Base-by-base conservation (phyloP, 495 filamentous ascomycete species). In the Aspergillus heteromorphus region DNA sequence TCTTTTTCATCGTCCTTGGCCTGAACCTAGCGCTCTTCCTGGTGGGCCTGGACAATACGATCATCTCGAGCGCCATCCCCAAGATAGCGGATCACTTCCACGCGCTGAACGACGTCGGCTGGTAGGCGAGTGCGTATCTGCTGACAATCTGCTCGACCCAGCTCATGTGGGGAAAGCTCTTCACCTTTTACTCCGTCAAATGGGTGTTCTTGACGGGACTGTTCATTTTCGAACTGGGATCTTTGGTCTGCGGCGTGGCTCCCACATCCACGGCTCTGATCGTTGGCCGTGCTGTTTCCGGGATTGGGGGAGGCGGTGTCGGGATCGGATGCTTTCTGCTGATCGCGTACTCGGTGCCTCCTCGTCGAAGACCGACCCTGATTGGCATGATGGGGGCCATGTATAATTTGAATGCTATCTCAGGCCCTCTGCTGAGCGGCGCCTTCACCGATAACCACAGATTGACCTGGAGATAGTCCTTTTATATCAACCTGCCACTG, bases 211-310 rank as follows among this genome's bases (percentile, higher is more conserved):
- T 91, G 3, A 54, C 63, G 10, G 80, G 83, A 31, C 79, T 91
- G 1, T 23, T 62, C 0, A 18, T 87, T 23, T 87, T 86, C 56
- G 83, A 85, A 61, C 61, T 83, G 30, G 85, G 85, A n/a, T 80
- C 80, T 18, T 69, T 85, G 20, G 67, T 95, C 43, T 93, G 88
- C 62, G 89, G 82, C 36, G 80, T 80, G 1, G 84, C 88, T 2
- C 83, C 86, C 1, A 85, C 70, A 27, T 87, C 84, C 6, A 73
- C 74, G 0, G 77, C 77, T 11, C 75, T 92, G 45, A 91, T 91
- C 62, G 59, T 89, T 51, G 88, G 88, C 2, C 58, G 62, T 7
- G 60, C 59, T 21, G 49, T 65, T 57, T 74, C 68, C 67, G 77
- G 77, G 61, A 38, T 72, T 17, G 77, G 77, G 14, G 67, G 68